Base-by-base conservation (phyloP, 2,329 filamentous ascomycete genomes). In the Xylariales sp. region DNA sequence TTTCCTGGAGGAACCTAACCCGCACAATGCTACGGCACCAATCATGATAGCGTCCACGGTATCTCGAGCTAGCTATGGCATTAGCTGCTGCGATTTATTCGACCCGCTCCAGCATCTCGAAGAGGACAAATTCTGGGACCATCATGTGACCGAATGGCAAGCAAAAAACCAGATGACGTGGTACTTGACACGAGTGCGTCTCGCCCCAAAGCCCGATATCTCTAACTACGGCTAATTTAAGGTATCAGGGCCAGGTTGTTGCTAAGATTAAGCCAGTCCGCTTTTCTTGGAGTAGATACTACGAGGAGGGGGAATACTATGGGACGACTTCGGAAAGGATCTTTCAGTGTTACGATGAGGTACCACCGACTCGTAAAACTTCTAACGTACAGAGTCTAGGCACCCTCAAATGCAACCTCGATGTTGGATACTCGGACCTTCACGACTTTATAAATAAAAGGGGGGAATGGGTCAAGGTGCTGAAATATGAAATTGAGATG, bases 1-100 rank as follows among this genome's bases (percentile, higher is more conserved):
- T 6, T 52, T 64, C 23, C 9, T 43, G 28, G 61, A 50, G 14
- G 30, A 56, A 12, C 2, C 48, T 30, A 28, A 48, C 1, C 3
- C 6, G 4, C 30, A 9, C 3, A 45, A 14, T 4, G 3, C 9
- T 23, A 8, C 5, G 23, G 3, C 34, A n/a, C 53, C 45, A 7
- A 57, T 52, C 16, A 52, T 30, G 7, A 58, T 58, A 18, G 32
- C 34, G 14, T 52, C 61, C 10, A 64, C 32, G 12, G 46, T 64
- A 14, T 52, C 61, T 50, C 30, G 64, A 4, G 41, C 52, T 6
- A 62, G 64, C n/a, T 66, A 62, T 45, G 64, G 64, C 4, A 49
- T 49, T 9, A 0, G 0, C 0, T 55, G 32, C 5, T 0, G 7
- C 1, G 7, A 16, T 3, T 2, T 1, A 1, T 65, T 54, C 39